phyloP scores from a whole-genome alignment of 2,329 filamentous ascomycete species.

The Salinomyces thailandicus region DNA sequence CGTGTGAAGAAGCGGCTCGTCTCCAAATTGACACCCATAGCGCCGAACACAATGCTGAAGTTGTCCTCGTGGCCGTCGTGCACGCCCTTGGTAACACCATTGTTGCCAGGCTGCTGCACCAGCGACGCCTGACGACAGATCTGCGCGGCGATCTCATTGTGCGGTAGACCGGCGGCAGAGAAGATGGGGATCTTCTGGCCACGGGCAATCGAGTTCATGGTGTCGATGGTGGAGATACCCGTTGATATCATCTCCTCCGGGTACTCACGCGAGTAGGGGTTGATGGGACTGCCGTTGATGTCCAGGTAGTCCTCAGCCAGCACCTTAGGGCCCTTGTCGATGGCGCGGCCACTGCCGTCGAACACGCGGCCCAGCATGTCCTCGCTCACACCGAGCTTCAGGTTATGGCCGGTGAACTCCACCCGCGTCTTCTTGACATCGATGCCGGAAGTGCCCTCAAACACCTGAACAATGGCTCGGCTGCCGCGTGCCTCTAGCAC shows the following conservation, averaged over 20 bases:
- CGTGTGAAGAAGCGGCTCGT: constrained; percentile 96
- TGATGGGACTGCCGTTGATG: constrained; percentile 98
- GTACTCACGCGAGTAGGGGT: constrained; percentile 95
- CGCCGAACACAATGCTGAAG: constrained; percentile 98
- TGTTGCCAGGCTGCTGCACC: constrained; percentile 59
- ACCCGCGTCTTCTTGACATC: constrained; percentile 99
- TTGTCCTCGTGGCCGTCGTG: constrained; percentile 98
- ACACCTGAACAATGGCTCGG: constrained; percentile 94
- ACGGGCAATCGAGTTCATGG: constrained; percentile 86
- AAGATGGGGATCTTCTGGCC: constrained; percentile 99
- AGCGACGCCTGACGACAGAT: constrained; percentile 95
- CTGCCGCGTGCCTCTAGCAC: constrained; percentile 95
- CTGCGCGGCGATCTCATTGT: constrained; percentile 98
- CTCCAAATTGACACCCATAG: constrained; percentile 99
- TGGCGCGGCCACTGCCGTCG: constrained; percentile 92
- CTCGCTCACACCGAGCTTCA: constrained; percentile 98
- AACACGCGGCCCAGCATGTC: constrained; percentile 99
- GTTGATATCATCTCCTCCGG: constrained; percentile 99
- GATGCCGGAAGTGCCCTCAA: constrained; percentile 92
- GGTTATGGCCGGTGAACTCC: constrained; percentile 90
- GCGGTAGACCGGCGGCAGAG: constrained; percentile 92
- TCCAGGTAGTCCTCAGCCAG: constrained; percentile 96
- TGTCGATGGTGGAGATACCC: constrained; percentile 97
- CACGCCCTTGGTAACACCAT: constrained; percentile 64
- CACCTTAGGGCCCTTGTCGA: constrained; percentile 98